Conservation (phyloP, 768 basidiomycete species). For the Galerina sulciceps region DNA sequence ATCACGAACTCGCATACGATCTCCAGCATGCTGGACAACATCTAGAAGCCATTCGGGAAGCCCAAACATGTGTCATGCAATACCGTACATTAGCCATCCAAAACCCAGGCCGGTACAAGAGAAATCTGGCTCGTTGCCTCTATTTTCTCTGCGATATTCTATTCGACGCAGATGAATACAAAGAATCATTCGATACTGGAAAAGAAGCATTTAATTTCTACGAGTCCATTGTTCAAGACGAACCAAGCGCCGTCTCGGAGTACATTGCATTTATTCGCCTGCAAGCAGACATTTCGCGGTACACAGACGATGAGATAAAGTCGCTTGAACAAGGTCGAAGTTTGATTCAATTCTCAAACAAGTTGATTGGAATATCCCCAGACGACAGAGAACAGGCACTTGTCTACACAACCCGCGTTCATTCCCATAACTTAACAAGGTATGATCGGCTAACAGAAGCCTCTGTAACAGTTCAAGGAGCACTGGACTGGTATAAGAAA, state of each 20-base stretch:
- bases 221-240: background rate
- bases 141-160: background rate
- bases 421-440: background rate
- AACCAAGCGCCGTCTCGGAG: background rate
- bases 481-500: background rate
- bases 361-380: background rate
- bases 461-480: background rate
- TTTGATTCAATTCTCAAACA: background rate
- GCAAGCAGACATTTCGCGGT: background rate
- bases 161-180: background rate
- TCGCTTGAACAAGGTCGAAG: background rate
- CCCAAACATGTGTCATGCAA: slow-evolving; percentile 2
- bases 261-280: background rate
- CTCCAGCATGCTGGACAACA: background rate
- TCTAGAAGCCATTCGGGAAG: background rate
- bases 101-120: background rate
- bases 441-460: background rate
- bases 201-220: slow-evolving; percentile 2
- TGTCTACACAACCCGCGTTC: background rate
- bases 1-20: slow-evolving; percentile 10
- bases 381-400: background rate
- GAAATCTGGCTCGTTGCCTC: background rate
- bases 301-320: background rate
- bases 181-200: background rate
- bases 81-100: slow-evolving; percentile 3